phyloP scores from a whole-genome alignment of 2,329 filamentous ascomycete genomes.

The Orbilia oligospora region DNA sequence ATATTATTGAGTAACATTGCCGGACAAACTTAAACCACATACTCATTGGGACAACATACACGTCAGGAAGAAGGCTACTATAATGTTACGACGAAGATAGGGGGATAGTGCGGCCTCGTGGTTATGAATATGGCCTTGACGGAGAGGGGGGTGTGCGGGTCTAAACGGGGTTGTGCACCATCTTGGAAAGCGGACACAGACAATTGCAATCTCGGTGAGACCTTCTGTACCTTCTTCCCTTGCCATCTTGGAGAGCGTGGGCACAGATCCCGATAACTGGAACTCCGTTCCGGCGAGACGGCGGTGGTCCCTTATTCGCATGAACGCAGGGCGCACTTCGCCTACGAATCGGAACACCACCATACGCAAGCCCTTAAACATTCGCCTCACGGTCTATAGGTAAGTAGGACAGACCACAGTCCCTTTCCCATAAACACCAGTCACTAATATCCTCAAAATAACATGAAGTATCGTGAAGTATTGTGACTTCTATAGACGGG shows the following conservation, averaged over 20 bases:
- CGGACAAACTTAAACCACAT: slow-evolving; percentile 9
- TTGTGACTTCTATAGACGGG: slow-evolving; percentile 8
- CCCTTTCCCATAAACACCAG: slow-evolving; percentile 4
- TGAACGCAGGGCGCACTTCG: slow-evolving; percentile 4
- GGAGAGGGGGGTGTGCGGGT: not conserved
- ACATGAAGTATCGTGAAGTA: slow-evolving; percentile 10
- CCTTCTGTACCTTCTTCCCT: slow-evolving; percentile 2
- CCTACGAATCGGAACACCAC: slow-evolving; percentile 16
- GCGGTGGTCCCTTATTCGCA: slow-evolving; percentile 7
- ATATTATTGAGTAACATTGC: slow-evolving; percentile 10
- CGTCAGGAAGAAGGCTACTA: not conserved
- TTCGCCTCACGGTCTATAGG: not conserved
- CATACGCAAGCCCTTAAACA: not conserved
- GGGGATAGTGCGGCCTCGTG: not conserved
- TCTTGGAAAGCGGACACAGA: slow-evolving; percentile 6
- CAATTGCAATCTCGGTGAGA: slow-evolving; percentile 18
- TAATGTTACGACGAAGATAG: not conserved
- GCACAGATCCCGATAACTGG: not conserved
- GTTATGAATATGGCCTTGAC: not conserved
- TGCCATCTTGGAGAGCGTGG: not conserved
- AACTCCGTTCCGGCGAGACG: slow-evolving; percentile 7
- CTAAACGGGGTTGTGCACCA: not conserved
- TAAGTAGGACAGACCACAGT: slow-evolving; percentile 3
- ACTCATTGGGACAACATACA: slow-evolving; percentile 8
- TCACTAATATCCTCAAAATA: not conserved